phyloP scores from a whole-genome alignment of 225 moss, liverwort and hornwort genomes.

The Physcomitrium patens region DNA sequence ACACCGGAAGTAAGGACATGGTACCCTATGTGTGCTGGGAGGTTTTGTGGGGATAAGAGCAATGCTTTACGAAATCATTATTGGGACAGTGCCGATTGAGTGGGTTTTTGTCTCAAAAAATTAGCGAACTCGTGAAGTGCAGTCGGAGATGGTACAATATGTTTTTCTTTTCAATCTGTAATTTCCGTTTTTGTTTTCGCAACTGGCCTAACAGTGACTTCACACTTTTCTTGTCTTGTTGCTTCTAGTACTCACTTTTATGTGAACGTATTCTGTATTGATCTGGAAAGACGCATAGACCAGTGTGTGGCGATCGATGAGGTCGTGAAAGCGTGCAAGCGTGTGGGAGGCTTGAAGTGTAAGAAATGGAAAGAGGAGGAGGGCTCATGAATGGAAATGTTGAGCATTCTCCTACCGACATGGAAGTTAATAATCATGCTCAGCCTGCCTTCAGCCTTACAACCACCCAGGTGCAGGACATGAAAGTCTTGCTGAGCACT shows the following conservation, averaged over 20 bases:
- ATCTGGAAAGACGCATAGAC: conserved; percentile 18
- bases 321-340: conserved; percentile 28
- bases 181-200: background rate
- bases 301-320: conserved; percentile 29
- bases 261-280: conserved; percentile 9
- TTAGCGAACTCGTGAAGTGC: too few species aligned
- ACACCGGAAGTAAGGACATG: background rate
- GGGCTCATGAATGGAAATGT: conserved; percentile 49
- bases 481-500: conserved; percentile 61
- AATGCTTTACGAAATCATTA: background rate
- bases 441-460: conserved; percentile 27
- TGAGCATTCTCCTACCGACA: conserved; percentile 29
- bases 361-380: conserved; percentile 40
- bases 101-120: background rate
- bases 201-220: background rate
- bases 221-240: background rate
- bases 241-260: conserved; percentile 7
- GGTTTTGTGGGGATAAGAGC: conserved; percentile 16
- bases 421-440: conserved; percentile 38
- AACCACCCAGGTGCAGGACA: conserved; percentile 54
- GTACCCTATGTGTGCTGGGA: background rate
- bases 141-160: background rate
- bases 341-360: conserved; percentile 33
- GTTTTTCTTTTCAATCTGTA: background rate
- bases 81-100: conserved; percentile 6